These are phyloP conservation scores for Kazachstania martiniae DNA, from an alignment of 805 yeast species.

Conservation along the genomic window DNA sequence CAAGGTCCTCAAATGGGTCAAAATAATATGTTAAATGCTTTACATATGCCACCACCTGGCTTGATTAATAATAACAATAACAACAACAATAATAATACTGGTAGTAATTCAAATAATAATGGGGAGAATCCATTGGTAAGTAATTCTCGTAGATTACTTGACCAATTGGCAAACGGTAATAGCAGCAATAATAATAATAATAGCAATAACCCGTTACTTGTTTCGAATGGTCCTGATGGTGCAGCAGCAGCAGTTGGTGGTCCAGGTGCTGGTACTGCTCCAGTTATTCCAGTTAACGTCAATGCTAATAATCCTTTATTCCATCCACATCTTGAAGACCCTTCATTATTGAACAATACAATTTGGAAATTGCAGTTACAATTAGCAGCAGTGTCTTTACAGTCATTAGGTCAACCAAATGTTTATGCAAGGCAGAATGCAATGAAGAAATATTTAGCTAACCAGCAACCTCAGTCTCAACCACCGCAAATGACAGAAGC, in stretches of 20 bases:
- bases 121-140: conserved; percentile 31
- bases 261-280: background rate
- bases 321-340: conserved; percentile 28
- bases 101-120: conserved; percentile 8
- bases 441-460: conserved; percentile 25
- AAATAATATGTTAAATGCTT: background rate
- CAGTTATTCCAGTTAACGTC: conserved; percentile 3
- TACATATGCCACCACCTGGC: too few relatives aligned
- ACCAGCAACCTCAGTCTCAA: conserved; percentile 11
- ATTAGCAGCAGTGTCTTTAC: conserved; percentile 24
- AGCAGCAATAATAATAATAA: conserved; percentile 2
- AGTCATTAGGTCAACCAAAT: conserved; percentile 27
- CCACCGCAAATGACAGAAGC: conserved; percentile 19
- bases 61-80: conserved; percentile 4
- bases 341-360: conserved; percentile 22
- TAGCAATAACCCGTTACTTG: background rate
- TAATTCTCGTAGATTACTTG: conserved; percentile 20
- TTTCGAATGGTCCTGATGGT: conserved; percentile 2
- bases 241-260: background rate
- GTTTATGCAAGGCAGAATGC: conserved; percentile 30
- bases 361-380: conserved; percentile 29
- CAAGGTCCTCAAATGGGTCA: too few relatives aligned
- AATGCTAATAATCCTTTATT: conserved; percentile 26
- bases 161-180: conserved; percentile 8
- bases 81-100: conserved; percentile 3